Base-by-base conservation (phyloP, 1,284 basidiomycete species). In the Afroboletus lepidellus region DNA sequence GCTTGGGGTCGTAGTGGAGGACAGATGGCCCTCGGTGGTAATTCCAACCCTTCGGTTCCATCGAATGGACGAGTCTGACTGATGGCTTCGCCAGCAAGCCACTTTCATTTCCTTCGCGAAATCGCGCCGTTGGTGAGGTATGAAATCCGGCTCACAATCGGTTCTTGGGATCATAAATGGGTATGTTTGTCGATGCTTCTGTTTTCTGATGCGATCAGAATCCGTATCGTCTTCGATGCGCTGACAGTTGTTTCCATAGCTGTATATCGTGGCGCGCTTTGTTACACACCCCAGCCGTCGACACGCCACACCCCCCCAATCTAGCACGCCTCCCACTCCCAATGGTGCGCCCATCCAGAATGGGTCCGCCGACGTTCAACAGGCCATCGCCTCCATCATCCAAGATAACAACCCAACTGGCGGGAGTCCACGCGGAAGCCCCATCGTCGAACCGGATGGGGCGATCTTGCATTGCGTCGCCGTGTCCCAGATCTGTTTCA, bases 111-210 rank as follows among this genome's bases (percentile, higher is more conserved):
- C 69, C 70, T 91, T 44, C 81, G 83, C 41, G 92, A 94, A 72
- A 92, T 94, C 39, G 84, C 90, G 0, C 83, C 92, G 43, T 73
- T 90, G 15, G 65, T 78, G 2, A 68, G 69, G 8, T 94, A 91
- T 61, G 83, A 91, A 67, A 79, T 94, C 32, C 78, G 87, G 48
- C 69, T 82, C n/a, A 75, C 70, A 29, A 70, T 89, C 16, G 85
- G 74, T 5, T 77, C 83, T 3, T 94, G 90, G 90, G 92, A 92
- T 54, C 75, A 85, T 46, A 94, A 94, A 80, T 94, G 92, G 92
- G 87, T 91, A 57, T 44, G 57, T 46, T 25, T 4, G 4, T 27
- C 20, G 12, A 39, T 11, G 13, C 33, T 33, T 44, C 25, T 27
- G 12, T 20, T 5, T n/a, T n/a, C n/a, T 27, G 13, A 18, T 29